These are phyloP conservation scores for Raffaelea arxii DNA, from an alignment of 2,329 filamentous ascomycete genomes.

Conservation along the genomic window DNA sequence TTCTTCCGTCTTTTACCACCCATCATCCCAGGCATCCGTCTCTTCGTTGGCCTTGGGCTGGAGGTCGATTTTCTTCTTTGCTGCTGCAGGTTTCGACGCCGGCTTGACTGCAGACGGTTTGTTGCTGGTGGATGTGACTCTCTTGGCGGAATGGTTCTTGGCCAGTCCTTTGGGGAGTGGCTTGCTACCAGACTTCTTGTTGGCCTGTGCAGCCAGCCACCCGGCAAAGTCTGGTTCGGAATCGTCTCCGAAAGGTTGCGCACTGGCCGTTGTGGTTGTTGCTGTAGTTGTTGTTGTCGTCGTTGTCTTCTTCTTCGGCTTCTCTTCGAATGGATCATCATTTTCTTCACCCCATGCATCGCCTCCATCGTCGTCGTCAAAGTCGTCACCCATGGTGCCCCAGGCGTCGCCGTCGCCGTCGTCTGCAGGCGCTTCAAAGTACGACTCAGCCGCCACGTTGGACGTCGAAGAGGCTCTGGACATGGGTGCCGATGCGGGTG, in stretches of 20 bases:
- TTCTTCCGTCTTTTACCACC: conserved; percentile 34
- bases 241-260: conserved; percentile 56
- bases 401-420: conserved; percentile 64
- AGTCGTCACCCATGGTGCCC: conserved; percentile 57
- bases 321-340: conserved; percentile 17
- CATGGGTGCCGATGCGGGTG: conserved; percentile 29
- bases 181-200: conserved; percentile 54
- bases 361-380: conserved; percentile 21
- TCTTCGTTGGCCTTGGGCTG: conserved; percentile 53
- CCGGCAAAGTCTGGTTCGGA: conserved; percentile 92
- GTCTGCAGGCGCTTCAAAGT: conserved; percentile 45
- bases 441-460: conserved; percentile 26
- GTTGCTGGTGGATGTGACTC: background rate
- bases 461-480: conserved; percentile 40
- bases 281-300: background rate
- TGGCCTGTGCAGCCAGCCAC: conserved; percentile 75
- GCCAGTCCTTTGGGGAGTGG: conserved; percentile 73
- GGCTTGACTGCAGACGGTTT: conserved; percentile 25
- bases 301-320: conserved; percentile 25
- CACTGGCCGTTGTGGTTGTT: conserved; percentile 38
- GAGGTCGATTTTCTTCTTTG: conserved; percentile 63
- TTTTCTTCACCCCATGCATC: conserved; percentile 19
- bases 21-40: conserved; percentile 56
- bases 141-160: conserved; percentile 39
- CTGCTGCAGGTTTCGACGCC: conserved; percentile 30